These are phyloP conservation scores for Chlorella sp. DNA, from an alignment of 139 green algal species.

Conservation along the genomic window DNA sequence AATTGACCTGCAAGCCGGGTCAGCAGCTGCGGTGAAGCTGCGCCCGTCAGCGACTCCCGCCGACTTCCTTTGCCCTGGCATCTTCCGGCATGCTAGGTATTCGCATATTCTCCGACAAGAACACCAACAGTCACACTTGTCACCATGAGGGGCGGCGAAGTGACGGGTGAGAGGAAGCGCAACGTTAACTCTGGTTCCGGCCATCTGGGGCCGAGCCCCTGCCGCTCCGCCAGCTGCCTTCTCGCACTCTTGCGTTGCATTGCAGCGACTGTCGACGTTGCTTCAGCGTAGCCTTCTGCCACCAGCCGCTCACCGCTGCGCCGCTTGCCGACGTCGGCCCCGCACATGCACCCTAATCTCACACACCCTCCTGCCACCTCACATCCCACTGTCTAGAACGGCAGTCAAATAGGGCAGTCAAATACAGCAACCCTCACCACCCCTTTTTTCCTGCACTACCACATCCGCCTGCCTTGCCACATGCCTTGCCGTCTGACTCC, in stretches of 20 bases:
- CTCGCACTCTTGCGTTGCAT: too few species aligned
- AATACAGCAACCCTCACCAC: not conserved
- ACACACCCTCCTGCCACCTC: too few species aligned
- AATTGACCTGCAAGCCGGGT: too few species aligned
- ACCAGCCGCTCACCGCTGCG: too few species aligned
- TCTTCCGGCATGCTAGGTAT: too few species aligned
- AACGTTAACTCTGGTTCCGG: too few species aligned
- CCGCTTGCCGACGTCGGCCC: not conserved
- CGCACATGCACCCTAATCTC: not conserved
- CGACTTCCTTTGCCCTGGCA: not conserved
- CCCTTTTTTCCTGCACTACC: not conserved
- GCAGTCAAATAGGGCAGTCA: too few species aligned
- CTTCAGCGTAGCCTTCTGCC: too few species aligned
- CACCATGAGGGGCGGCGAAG: constrained; percentile 5
- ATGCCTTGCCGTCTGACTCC: not conserved
- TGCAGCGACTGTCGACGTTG: too few species aligned
- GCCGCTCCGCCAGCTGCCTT: too few species aligned
- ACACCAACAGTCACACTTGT: not conserved
- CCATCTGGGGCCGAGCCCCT: too few species aligned
- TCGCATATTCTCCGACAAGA: not conserved
- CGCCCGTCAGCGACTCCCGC: not conserved
- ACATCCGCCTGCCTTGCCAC: not conserved
- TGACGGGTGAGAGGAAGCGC: not conserved
- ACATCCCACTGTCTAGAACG: too few species aligned
- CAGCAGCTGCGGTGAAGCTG: not conserved